A percentile compares a stretch with the other conserved stretches of the same genome.
phyloP scores from a whole-genome alignment of 805 yeast species.

The Clavispora asparagi region DNA sequence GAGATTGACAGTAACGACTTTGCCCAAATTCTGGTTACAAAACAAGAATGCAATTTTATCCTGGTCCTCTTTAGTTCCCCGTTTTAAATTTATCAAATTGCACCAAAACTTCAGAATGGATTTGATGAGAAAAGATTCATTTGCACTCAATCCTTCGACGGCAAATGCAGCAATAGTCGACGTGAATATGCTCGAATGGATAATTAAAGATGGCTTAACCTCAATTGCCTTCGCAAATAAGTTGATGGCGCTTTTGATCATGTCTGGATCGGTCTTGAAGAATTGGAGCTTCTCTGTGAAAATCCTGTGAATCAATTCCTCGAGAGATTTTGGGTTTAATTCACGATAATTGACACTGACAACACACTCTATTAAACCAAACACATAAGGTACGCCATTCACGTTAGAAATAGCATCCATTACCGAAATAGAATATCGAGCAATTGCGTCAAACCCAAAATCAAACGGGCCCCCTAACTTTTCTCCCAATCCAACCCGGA shows the following conservation, averaged over 20 bases:
- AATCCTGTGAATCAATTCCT: constrained; percentile 31
- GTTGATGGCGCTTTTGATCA: constrained; percentile 47
- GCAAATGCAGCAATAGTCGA: constrained; percentile 22
- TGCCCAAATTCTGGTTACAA: constrained; percentile 17
- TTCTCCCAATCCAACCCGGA: constrained; percentile 64
- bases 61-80: constrained; percentile 41
- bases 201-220: constrained; percentile 43
- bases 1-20: constrained; percentile 22
- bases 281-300: constrained; percentile 30
- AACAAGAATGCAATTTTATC: constrained; percentile 19
- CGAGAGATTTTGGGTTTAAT: constrained; percentile 27
- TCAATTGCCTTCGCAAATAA: constrained; percentile 47
- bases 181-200: constrained; percentile 26
- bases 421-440: constrained; percentile 6
- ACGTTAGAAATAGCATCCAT: constrained; percentile 12
- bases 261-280: constrained; percentile 53
- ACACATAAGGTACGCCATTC: constrained; percentile 39
- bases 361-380: constrained; percentile 41
- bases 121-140: constrained; percentile 54
- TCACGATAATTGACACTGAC: constrained; percentile 31
- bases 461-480: constrained; percentile 62
- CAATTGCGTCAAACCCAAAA: constrained; percentile 21
- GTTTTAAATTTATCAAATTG: constrained; percentile 39
- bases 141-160: constrained; percentile 35
- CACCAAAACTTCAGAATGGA: constrained; percentile 55